Conservation (phyloP, 345 rosid genomes). For the Eucalyptus curtisii region DNA sequence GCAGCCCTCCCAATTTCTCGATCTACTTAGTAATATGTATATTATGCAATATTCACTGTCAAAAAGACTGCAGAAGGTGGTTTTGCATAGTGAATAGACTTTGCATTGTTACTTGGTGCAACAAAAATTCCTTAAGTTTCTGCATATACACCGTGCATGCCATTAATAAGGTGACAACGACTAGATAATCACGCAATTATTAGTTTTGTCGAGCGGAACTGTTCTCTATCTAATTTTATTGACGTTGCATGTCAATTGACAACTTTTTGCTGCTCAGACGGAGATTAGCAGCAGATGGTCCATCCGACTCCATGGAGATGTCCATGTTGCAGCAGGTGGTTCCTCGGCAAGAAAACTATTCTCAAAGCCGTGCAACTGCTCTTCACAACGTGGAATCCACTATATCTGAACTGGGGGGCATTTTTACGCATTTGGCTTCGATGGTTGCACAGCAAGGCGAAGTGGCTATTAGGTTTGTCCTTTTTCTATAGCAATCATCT, state of each 20-base stretch:
- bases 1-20: neutral
- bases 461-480: constrained; percentile 65
- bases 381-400: constrained; percentile 87
- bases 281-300: constrained; percentile 61
- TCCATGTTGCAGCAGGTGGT: constrained; percentile 85
- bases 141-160: neutral
- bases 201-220: neutral
- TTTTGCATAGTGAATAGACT: neutral
- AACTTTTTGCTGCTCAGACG: constrained; percentile 32
- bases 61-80: neutral
- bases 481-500: neutral
- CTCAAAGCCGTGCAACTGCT: constrained; percentile 62
- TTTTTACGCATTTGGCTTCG: constrained; percentile 81
- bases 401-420: constrained; percentile 81
- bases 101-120: neutral
- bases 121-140: neutral
- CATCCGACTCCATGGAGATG: constrained; percentile 72
- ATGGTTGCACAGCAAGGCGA: constrained; percentile 92
- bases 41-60: neutral
- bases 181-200: neutral
- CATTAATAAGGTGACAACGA: neutral
- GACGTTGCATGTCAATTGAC: neutral
- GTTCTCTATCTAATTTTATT: neutral
- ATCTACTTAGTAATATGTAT: neutral
- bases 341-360: constrained; percentile 61